A percentile compares a stretch with the other conserved stretches of the same genome.
Conservation (phyloP, 768 basidiomycete genomes). For the Tylopilus balloui region DNA sequence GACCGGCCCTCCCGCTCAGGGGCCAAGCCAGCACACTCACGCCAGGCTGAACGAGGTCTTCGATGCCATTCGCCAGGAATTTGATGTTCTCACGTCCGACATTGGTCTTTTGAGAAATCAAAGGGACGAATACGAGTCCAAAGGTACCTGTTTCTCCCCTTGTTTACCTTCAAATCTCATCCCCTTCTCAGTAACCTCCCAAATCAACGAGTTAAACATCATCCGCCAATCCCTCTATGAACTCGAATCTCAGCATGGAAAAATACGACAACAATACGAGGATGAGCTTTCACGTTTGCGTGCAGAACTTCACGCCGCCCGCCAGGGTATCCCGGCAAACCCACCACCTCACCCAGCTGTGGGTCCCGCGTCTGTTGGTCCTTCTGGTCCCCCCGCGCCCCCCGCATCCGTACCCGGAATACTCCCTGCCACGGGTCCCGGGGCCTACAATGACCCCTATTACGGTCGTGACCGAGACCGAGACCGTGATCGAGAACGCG, state of each 20-base stretch:
- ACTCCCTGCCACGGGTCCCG: constrained; percentile 28
- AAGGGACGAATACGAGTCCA: constrained; percentile 85
- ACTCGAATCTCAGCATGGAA: constrained; percentile 82
- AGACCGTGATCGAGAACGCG: constrained; percentile 39
- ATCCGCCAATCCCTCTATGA: constrained; percentile 90
- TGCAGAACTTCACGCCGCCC: constrained; percentile 55
- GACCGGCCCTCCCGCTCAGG: constrained; percentile 42
- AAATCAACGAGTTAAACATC: constrained; percentile 86
- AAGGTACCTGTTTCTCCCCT: constrained; percentile 46
- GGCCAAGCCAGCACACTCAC: constrained; percentile 37
- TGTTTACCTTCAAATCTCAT: constrained; percentile 9
- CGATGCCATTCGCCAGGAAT: constrained; percentile 79
- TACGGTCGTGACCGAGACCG: constrained; percentile 37
- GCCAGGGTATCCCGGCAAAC: constrained; percentile 36
- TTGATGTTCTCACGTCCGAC: constrained; percentile 70
- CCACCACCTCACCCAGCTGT: constrained; percentile 35
- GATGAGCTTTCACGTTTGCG: constrained; percentile 74
- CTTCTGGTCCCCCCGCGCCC: constrained; percentile 32
- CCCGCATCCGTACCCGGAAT: constrained; percentile 30
- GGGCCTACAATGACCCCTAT: constrained; percentile 35
- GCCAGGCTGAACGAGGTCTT: constrained; percentile 69
- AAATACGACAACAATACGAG: constrained; percentile 84
- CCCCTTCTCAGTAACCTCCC: constrained; percentile 53
- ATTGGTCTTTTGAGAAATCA: constrained; percentile 64
- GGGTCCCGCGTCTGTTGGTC: constrained; percentile 32